These are phyloP conservation scores for Chaetomium globosum DNA, from an alignment of 2,329 filamentous ascomycete genomes.

Conservation along the genomic window DNA sequence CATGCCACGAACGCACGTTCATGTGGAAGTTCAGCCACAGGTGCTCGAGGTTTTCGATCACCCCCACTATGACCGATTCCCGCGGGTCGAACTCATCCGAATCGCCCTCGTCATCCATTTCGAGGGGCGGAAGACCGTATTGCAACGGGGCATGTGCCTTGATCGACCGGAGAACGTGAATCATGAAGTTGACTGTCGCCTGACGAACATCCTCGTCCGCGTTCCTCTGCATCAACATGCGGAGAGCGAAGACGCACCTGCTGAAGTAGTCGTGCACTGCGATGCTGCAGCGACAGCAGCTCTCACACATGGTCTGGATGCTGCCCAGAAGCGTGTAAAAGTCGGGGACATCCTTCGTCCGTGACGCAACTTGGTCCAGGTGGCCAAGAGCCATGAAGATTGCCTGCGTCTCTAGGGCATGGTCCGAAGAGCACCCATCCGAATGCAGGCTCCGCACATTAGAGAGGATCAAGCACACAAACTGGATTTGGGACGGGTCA, in stretches of 20 bases:
- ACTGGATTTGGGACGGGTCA: conserved; percentile 69
- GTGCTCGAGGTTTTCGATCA: conserved; percentile 54
- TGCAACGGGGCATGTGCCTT: conserved; percentile 51
- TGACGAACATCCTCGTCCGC: conserved; percentile 59
- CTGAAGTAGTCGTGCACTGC: conserved; percentile 65
- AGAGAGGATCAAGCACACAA: conserved; percentile 65
- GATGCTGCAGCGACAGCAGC: conserved; percentile 59
- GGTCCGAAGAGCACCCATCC: conserved; percentile 53
- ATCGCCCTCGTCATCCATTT: conserved; percentile 39
- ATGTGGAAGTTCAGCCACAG: conserved; percentile 67
- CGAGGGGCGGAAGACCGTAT: conserved; percentile 47
- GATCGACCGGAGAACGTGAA: conserved; percentile 56
- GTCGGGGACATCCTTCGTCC: conserved; percentile 68
- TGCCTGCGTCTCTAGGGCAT: conserved; percentile 52
- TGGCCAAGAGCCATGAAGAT: conserved; percentile 64
- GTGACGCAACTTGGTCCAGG: conserved; percentile 73
- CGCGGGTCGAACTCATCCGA: conserved; percentile 41
- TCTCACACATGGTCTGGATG: conserved; percentile 53
- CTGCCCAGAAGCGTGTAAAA: conserved; percentile 53
- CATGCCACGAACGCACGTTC: conserved; percentile 69
- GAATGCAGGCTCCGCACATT: conserved; percentile 55
- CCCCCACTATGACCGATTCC: conserved; percentile 43
- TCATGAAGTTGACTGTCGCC: conserved; percentile 55
- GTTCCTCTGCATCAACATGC: conserved; percentile 66
- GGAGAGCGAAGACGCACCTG: conserved; percentile 58